Conservation (phyloP, 345 rosid species). For the Limnanthes douglasii region DNA sequence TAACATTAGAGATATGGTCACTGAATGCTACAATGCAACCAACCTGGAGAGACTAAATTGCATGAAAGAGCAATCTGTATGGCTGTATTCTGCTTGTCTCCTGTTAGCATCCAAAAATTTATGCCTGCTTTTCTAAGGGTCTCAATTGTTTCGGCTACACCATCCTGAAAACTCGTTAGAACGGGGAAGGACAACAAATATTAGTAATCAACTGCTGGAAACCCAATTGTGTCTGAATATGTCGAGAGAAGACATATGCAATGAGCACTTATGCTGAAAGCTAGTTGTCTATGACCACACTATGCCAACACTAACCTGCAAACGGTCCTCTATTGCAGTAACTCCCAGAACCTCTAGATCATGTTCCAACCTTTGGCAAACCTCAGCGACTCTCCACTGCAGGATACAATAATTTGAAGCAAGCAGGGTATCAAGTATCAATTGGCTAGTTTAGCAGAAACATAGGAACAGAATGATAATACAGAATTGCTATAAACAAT, state of each 20-base stretch:
- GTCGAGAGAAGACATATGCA: too few relatives aligned
- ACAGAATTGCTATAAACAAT: conserved; percentile 3
- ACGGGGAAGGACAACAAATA: conserved; percentile 3
- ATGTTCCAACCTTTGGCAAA: conserved; percentile 71
- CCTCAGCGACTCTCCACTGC: conserved; percentile 99
- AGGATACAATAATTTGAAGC: conserved; percentile 13
- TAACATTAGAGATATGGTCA: too few relatives aligned
- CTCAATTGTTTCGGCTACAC: conserved; percentile 92
- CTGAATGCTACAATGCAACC: too few relatives aligned
- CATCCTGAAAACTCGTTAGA: conserved; percentile 45
- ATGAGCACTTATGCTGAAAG: not conserved
- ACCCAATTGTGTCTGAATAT: too few relatives aligned
- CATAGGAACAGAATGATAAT: not conserved
- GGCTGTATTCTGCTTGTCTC: conserved; percentile 95
- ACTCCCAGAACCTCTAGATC: conserved; percentile 89
- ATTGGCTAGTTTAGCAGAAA: conserved; percentile 5
- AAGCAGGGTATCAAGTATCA: conserved; percentile 10
- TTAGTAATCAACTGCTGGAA: not conserved
- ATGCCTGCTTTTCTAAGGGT: conserved; percentile 92
- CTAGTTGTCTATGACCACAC: conserved; percentile 7
- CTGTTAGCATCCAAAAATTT: conserved; percentile 98
- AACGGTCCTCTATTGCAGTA: conserved; percentile 90
- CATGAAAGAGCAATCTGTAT: conserved; percentile 97
- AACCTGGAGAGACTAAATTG: conserved; percentile 95
- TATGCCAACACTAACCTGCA: conserved; percentile 43